phyloP scores from a whole-genome alignment of 352 stramenopile species.

The Globisporangium okanoganense region DNA sequence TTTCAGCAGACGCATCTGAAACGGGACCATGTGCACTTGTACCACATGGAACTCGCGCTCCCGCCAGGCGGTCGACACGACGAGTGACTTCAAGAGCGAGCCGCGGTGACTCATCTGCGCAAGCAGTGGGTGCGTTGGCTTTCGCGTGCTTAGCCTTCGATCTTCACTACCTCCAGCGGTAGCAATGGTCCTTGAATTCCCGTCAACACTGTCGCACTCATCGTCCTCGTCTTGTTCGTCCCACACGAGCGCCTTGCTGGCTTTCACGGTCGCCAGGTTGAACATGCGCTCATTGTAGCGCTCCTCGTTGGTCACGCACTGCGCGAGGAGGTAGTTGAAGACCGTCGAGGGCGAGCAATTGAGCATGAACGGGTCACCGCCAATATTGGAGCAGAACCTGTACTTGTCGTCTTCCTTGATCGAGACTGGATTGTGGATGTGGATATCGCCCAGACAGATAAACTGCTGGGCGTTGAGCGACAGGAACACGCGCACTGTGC shows the following conservation, averaged over 20 bases:
- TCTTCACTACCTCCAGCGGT: not conserved
- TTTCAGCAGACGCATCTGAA: slow-evolving; percentile 27
- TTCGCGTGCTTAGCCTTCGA: not conserved
- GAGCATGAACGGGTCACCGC: slow-evolving; percentile 45
- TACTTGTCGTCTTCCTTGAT: slow-evolving; percentile 50
- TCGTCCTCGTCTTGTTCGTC: not conserved
- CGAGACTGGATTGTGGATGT: slow-evolving; percentile 46
- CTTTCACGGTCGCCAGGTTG: slow-evolving; percentile 21
- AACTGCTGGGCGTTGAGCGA: slow-evolving; percentile 78
- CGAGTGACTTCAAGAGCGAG: slow-evolving; percentile 1
- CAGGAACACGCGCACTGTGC: slow-evolving; percentile 45
- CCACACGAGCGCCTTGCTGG: slow-evolving; percentile 15
- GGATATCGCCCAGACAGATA: slow-evolving; percentile 47
- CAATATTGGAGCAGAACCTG: slow-evolving; percentile 64
- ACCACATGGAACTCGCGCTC: slow-evolving; percentile 38
- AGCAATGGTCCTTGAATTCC: not conserved
- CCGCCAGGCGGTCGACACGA: slow-evolving; percentile 22
- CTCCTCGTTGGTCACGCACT: slow-evolving; percentile 44
- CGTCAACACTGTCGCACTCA: not conserved
- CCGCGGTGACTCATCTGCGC: not conserved
- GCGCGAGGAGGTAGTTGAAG: slow-evolving; percentile 30
- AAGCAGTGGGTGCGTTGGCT: not conserved
- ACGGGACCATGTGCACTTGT: slow-evolving; percentile 38
- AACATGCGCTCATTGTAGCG: slow-evolving; percentile 25
- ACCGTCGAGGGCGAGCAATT: slow-evolving; percentile 54